Base-by-base conservation (phyloP, 805 yeast species). In the Pichia paraexigua region DNA sequence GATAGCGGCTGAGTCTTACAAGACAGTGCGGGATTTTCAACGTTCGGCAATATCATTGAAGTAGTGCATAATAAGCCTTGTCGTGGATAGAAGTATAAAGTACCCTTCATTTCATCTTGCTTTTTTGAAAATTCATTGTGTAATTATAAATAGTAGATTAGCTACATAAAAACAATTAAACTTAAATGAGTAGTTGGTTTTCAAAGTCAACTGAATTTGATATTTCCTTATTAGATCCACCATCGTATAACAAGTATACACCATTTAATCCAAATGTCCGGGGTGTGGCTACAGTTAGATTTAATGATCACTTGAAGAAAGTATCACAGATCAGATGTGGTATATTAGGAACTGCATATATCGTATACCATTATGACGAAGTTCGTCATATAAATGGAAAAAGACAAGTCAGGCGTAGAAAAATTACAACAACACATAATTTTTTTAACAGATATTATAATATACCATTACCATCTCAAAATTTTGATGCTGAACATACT, bases 161-260 rank as follows among this genome's bases (percentile, higher is more conserved):
- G n/a, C n/a, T n/a, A n/a, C n/a, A 24, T 7, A 24, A 24, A 4
- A 24, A 24, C 25, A 24, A 24, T 7, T 24, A 24, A 7, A 24
- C 24, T 25, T 27, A 17, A n/a, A 51, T 51, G 53, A 45, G 48
- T 20, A 51, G 43, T n/a, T 47, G 47, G 45, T 51, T 51, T 28
- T 22, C 41, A 12, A 47, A 47, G 22, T 4, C 41, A 7, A 18
- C 28, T 12, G 44, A 44, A 1, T 15, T 20, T 20, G 5, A 28
- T 2, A 30, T 51, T 11, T n/a, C 39, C 2, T 2, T 51, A 8
- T 2, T 15, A 2, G 24, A 48, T 21, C 27, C 47, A 11, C 54
- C 54, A 18, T 18, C 8, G 2, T 12, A 43, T 21, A n/a, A 28
- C 17, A 52, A 52, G 24, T 52, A 48, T 41, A 41, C 54, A 9